A percentile compares a stretch with the other conserved stretches of the same genome.
phyloP scores from a whole-genome alignment of 371 early-diverging fungal species.

The Apophysomyces ossiformis region DNA sequence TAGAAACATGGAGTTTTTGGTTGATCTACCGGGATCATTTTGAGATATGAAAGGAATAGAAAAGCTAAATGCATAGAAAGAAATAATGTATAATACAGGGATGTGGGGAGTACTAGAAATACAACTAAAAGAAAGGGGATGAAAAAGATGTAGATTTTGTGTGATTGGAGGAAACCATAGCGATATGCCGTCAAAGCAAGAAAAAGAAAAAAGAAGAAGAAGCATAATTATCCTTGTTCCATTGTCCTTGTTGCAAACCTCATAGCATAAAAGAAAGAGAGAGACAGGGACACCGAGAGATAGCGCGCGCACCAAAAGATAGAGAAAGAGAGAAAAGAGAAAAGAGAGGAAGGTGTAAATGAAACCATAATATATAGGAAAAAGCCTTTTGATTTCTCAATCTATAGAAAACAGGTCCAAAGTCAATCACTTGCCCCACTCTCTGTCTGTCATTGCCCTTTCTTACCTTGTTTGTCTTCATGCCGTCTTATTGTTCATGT shows the following conservation, averaged over 20 bases:
- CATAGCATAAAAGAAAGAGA: too few relatives aligned
- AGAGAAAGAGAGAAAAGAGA: neutral
- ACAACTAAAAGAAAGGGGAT: neutral
- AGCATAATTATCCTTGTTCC: constrained; percentile 5
- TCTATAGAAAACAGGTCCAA: too few relatives aligned
- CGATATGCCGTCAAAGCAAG: constrained; percentile 8
- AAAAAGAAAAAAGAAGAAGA: constrained; percentile 6
- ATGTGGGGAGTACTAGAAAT: neutral
- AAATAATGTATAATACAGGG: constrained; percentile 8
- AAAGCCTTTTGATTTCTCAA: too few relatives aligned
- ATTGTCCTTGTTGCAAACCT: too few relatives aligned
- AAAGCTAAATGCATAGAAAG: constrained; percentile 14
- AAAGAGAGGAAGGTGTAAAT: too few relatives aligned
- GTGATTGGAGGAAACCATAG: constrained; percentile 6
- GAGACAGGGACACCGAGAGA: too few relatives aligned
- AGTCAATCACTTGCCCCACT: too few relatives aligned
- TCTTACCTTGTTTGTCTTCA: too few relatives aligned
- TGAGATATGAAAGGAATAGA: constrained; percentile 14
- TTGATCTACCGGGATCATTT: constrained; percentile 3
- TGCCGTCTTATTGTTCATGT: neutral
- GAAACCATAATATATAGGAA: too few relatives aligned
- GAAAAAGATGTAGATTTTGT: neutral
- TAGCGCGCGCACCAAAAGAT: too few relatives aligned
- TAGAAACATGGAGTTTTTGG: constrained; percentile 6
- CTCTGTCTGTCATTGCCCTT: too few relatives aligned